A percentile compares a stretch with the other conserved stretches of the same genome.
These are phyloP conservation scores for Chalaropsis ovoidea DNA, from an alignment of 2,329 filamentous ascomycete species.

Conservation along the genomic window DNA sequence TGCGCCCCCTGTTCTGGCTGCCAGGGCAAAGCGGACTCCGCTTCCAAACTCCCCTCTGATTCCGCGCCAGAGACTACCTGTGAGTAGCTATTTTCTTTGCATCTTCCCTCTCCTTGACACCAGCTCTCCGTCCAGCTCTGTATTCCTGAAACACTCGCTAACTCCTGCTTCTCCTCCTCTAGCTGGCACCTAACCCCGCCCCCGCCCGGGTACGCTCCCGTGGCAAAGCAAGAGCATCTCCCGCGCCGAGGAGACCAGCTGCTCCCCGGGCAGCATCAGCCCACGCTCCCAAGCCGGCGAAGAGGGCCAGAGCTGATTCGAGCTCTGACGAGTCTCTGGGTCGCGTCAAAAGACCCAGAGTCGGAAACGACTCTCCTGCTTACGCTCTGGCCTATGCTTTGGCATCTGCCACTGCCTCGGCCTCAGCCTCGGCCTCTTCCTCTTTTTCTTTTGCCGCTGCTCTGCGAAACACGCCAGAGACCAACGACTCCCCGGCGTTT, in stretches of 20 bases:
- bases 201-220: too few relatives aligned
- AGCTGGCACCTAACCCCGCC: too few relatives aligned
- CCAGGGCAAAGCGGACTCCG: not conserved
- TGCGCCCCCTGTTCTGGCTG: not conserved
- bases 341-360: not conserved
- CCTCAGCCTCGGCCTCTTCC: not conserved
- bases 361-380: not conserved
- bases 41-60: not conserved
- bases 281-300: not conserved
- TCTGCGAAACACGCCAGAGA: not conserved
- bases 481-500: not conserved
- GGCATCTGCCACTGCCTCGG: not conserved
- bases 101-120: too few relatives aligned
- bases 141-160: not conserved
- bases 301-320: not conserved
- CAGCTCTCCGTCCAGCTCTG: too few relatives aligned
- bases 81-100: not conserved
- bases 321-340: not conserved
- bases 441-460: not conserved
- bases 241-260: too few relatives aligned
- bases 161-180: too few relatives aligned
- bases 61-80: not conserved
- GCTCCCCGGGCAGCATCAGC: not conserved
- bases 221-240: too few relatives aligned
- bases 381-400: too few relatives aligned